These are phyloP conservation scores for Lichtheimia ramosa DNA, from an alignment of 371 early-diverging fungal species.

Conservation along the genomic window DNA sequence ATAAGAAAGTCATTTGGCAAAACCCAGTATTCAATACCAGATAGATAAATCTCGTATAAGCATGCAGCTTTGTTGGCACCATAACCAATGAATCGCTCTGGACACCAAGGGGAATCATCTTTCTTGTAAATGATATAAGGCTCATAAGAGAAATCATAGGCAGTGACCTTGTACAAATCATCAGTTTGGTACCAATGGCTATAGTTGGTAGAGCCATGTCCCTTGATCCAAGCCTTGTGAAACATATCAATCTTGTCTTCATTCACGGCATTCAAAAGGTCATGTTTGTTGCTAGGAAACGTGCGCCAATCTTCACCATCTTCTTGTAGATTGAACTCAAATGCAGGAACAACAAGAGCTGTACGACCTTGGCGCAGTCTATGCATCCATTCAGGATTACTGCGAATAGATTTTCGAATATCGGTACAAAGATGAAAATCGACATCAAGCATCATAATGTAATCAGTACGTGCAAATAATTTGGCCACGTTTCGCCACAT, in stretches of 20 bases:
- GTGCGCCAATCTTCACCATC: conserved; percentile 56
- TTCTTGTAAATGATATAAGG: conserved; percentile 67
- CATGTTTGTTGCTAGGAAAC: conserved; percentile 57
- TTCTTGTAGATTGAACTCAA: conserved; percentile 57
- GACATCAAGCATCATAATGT: conserved; percentile 71
- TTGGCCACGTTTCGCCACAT: conserved; percentile 74
- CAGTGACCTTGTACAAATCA: conserved; percentile 53
- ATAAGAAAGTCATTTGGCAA: conserved; percentile 66
- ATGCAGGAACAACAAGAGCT: conserved; percentile 67
- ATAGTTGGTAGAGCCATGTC: conserved; percentile 70
- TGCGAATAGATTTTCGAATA: conserved; percentile 46
- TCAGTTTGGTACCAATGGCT: conserved; percentile 53
- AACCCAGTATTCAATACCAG: conserved; percentile 68
- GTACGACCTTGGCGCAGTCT: conserved; percentile 46
- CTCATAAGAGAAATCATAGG: conserved; percentile 67
- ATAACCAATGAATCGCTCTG: conserved; percentile 75
- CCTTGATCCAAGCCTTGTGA: conserved; percentile 59
- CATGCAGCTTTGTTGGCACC: conserved; percentile 78
- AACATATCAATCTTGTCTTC: conserved; percentile 59
- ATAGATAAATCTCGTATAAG: conserved; percentile 66
- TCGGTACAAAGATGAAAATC: conserved; percentile 71
- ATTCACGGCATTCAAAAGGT: conserved; percentile 39
- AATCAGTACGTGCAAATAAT: conserved; percentile 67
- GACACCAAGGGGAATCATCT: conserved; percentile 68
- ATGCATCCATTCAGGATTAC: conserved; percentile 37